These are phyloP conservation scores for Mycothermus thermophilus DNA, from an alignment of 495 filamentous ascomycete species.

Conservation along the genomic window DNA sequence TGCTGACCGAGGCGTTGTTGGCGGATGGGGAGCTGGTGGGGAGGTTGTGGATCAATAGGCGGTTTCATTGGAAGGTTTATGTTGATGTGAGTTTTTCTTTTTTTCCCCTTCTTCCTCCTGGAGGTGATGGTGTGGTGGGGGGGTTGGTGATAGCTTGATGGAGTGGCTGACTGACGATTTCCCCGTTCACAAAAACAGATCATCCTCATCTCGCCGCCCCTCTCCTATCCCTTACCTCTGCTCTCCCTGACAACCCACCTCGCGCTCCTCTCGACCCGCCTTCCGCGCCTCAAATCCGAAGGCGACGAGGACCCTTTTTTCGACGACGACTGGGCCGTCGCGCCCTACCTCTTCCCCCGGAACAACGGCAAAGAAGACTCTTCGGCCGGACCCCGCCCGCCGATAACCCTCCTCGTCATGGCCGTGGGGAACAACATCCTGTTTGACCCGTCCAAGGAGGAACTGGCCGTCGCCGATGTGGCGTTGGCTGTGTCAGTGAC, in stretches of 20 bases:
- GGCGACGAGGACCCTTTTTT: constrained; percentile 92
- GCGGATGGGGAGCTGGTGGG: constrained; percentile 57
- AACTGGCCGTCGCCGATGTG: constrained; percentile 81
- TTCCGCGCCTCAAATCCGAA: constrained; percentile 71
- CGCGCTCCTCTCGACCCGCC: constrained; percentile 75
- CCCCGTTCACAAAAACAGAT: too few species aligned
- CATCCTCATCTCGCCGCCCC: constrained; percentile 78
- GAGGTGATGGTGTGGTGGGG: too few species aligned
- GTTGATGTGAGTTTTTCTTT: constrained; percentile 58
- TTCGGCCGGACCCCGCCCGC: constrained; percentile 35
- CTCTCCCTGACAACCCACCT: constrained; percentile 89
- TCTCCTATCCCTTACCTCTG: constrained; percentile 83
- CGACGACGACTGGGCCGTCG: constrained; percentile 91
- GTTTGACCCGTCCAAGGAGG: constrained; percentile 82
- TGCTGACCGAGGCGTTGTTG: constrained; percentile 79
- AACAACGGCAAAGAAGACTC: background rate
- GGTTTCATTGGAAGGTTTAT: constrained; percentile 94
- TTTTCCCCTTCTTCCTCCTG: background rate
- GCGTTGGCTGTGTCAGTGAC: constrained; percentile 67
- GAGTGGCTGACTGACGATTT: constrained; percentile 6
- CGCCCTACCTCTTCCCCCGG: constrained; percentile 60
- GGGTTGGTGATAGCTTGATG: background rate
- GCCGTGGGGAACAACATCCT: constrained; percentile 76
- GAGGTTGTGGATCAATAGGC: constrained; percentile 64
- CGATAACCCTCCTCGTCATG: constrained; percentile 80